These are phyloP conservation scores for Pinus tabuliformis DNA, from an alignment of 75 land plant genomes.

Conservation along the genomic window DNA sequence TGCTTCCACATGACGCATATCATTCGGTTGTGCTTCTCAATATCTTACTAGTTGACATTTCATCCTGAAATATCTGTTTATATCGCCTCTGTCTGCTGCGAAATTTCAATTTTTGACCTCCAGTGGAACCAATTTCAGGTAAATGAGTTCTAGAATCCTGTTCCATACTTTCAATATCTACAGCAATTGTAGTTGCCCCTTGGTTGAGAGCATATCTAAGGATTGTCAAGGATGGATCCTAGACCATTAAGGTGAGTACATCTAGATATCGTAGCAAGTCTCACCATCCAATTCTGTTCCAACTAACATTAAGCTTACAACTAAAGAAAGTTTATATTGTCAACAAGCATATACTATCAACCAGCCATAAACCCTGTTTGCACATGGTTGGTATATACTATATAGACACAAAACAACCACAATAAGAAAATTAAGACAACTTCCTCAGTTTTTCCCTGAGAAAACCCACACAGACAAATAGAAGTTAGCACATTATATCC, in stretches of 20 bases:
- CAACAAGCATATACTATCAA: background rate
- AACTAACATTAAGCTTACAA: background rate
- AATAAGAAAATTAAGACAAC: no score
- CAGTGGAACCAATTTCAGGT: slow-evolving; percentile 3
- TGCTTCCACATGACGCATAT: background rate
- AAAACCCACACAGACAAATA: no score
- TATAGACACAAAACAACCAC: no score
- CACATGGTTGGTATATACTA: background rate
- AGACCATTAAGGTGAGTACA: background rate
- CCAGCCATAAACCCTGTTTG: background rate
- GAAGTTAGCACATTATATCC: no score
- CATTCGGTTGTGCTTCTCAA: background rate
- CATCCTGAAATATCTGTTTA: slow-evolving; percentile 10
- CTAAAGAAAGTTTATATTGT: background rate
- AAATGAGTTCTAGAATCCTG: background rate
- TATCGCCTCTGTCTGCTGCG: slow-evolving; percentile 10
- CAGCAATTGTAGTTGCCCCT: slow-evolving; percentile 72
- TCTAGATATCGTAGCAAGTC: background rate
- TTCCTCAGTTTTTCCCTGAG: no score
- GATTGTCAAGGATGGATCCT: slow-evolving; percentile 16
- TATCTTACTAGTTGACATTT: slow-evolving; percentile 4
- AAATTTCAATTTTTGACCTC: slow-evolving; percentile 24
- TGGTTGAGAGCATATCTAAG: slow-evolving; percentile 81
- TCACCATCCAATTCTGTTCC: background rate
- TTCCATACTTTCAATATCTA: slow-evolving; percentile 56